Percentiles rank a stretch among this genome's conserved stretches.
Conservation (phyloP, 345 rosid species). For the Citropsis articulata region DNA sequence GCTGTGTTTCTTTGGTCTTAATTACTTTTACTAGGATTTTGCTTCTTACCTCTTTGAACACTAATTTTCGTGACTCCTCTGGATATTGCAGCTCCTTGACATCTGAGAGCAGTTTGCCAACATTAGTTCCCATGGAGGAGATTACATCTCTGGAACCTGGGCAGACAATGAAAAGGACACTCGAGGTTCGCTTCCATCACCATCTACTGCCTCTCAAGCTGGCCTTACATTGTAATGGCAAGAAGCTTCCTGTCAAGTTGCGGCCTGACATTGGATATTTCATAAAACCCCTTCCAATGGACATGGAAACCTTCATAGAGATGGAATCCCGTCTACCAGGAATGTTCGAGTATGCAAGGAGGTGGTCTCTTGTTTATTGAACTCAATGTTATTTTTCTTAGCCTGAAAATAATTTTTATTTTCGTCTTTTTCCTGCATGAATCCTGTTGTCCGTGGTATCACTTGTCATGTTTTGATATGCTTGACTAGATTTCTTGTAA, state of each 20-base stretch:
- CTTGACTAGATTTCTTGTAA: conserved; percentile 13
- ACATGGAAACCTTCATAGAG: conserved; percentile 47
- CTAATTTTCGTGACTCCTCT: conserved; percentile 14
- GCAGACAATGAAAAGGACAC: conserved; percentile 47
- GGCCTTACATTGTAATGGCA: conserved; percentile 47
- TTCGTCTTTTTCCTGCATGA: background rate
- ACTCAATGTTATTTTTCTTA: background rate
- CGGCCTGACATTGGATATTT: conserved; percentile 96
- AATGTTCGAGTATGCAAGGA: conserved; percentile 83
- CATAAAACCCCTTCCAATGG: conserved; percentile 77
- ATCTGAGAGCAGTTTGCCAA: conserved; percentile 49
- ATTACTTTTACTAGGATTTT: background rate
- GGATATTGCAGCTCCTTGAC: conserved; percentile 41
- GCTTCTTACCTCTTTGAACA: background rate
- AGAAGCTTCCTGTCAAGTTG: conserved; percentile 71
- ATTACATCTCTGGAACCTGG: conserved; percentile 65
- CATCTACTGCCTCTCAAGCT: conserved; percentile 85
- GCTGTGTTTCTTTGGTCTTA: background rate
- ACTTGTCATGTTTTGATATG: background rate
- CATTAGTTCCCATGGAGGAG: conserved; percentile 66
- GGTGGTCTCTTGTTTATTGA: conserved; percentile 43
- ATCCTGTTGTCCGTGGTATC: background rate
- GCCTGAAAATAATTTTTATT: background rate
- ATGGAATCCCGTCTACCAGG: conserved; percentile 76
- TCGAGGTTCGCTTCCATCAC: conserved; percentile 86